Base-by-base conservation (phyloP, 2,329 filamentous ascomycete species). In the Coniochaeta sp. region DNA sequence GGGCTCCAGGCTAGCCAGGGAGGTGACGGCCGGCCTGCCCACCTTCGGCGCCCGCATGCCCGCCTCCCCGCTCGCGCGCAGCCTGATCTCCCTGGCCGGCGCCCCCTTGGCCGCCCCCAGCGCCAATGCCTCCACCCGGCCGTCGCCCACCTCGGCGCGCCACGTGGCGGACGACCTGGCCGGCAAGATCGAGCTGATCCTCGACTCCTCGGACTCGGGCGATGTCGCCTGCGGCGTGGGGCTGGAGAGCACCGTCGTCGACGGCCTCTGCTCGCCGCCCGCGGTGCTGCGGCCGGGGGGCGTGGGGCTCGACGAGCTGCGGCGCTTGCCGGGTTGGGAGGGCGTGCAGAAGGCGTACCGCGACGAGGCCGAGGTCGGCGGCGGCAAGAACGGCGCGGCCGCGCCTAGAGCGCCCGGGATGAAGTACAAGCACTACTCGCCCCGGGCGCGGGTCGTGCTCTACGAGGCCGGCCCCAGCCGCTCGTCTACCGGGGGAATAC, bases 341-440 rank as follows among this genome's bases (percentile, higher is more conserved):
- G 76, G 83, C 42, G 90, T 91, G 1, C 79, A 82, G 62, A 85
- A 89, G 61, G 93, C 84, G 12, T 98, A 97, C 73, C 86, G 88
- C 69, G 91, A 96, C 68, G 81, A 82, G 60, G 85, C 85, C 17
- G 85, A 91, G 67, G 80, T 84, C 22, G 88, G 83, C 57, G n/a
- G n/a, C n/a, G n/a, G n/a, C n/a, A n/a, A n/a, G n/a, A n/a, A n/a
- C n/a, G n/a, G n/a, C n/a, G 77, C 56, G 8, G 57, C 63, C n/a
- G 81, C 82, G 10, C 95, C 95, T 0, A 82, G 91, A 60, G 95
- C 95, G 0, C 95, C 95, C 0, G 95, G 95, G 1, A 99, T 99
- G 95, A 99, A 99, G 75, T 99, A 99, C 72, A 91, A 95, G 71
- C 95, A 99, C 72, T 99, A 99, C 70, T 96, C 93, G 50, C 95